Evolutionary conservation across 2,329 filamentous ascomycete species (phyloP), one percentile per base, ranked within the genome.

Genomic region (Ophiosphaerella korrae): DNA sequence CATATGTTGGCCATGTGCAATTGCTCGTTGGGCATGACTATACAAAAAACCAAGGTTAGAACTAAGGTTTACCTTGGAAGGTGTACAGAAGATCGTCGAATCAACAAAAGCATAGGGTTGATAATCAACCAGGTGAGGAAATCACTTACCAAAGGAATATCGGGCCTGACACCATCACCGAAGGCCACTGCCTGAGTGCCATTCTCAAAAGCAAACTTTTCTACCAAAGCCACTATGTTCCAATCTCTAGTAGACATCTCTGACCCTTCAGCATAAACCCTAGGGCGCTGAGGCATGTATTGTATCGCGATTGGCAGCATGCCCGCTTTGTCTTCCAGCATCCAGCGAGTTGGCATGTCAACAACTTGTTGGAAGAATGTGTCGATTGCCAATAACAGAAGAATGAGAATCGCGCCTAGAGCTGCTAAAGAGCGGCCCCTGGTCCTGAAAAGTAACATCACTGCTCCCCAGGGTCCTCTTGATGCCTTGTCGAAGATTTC

Each of bases 401-500:
- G 41, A 1, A 55, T 55, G 0, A 58, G 24, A 1, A 53, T 3
- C 0, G 48, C 52, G 1, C 54, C 52, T 8, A 53, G n/a, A 0
- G 57, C 60, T 7, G 60, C 58, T 2, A 65, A 12, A 0, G 57
- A 58, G 0, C 59, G 35, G 0, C 55, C 58, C n/a, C 50, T 64
- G 0, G 58, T 65, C 0, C 60, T 44, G 5, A 45, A 62, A 0
- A 61, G n/a, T 1, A 62, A 38, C 32, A 61, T 29, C 1, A 44
- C 2, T 8, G 62, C 57, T 1, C 60, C 58, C 42, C 45, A 54
- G 0, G 63, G 50, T 0, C 58, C 56, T 13, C 60, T 31, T 0
- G 61, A 56, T 3, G 61, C 56, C 7, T 64, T 64, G n/a, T 68
- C 67, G 9, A 70, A 70, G 3, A 63, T 60, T n/a, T 72, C 66